Percentiles rank a stretch among this genome's conserved stretches.
Conservation (phyloP, 371 early-diverging fungal species). For the Batkoa obscura region DNA sequence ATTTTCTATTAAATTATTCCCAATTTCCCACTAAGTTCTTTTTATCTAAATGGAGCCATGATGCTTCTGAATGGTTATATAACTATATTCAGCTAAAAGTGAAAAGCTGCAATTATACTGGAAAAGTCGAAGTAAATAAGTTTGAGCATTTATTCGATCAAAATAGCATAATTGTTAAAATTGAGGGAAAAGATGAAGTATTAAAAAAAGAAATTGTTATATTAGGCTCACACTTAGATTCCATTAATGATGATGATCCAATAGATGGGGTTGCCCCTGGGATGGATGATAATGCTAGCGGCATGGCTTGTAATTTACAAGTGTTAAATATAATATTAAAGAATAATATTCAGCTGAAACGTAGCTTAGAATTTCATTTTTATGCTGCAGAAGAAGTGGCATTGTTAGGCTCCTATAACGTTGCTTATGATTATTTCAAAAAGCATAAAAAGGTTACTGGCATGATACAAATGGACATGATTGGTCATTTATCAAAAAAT, state of each 20-base stretch:
- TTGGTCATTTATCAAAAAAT: conserved; percentile 50
- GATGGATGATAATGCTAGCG: conserved; percentile 80
- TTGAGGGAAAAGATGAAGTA: conserved; percentile 32
- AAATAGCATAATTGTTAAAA: conserved; percentile 37
- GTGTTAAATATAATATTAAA: conserved; percentile 52
- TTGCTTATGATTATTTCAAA: conserved; percentile 45
- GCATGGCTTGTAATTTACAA: conserved; percentile 72
- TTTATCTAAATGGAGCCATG: no score
- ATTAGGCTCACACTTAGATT: conserved; percentile 84
- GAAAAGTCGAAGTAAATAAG: conserved; percentile 35
- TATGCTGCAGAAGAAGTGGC: conserved; percentile 80
- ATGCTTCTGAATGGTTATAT: no score
- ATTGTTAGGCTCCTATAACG: conserved; percentile 69
- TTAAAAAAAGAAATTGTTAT: conserved; percentile 42
- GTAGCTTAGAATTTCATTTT: conserved; percentile 94
- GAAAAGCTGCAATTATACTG: background rate
- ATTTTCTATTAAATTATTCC: no score
- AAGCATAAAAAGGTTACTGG: conserved; percentile 36
- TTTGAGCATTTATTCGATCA: conserved; percentile 56
- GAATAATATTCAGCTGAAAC: conserved; percentile 45
- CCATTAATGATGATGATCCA: conserved; percentile 67
- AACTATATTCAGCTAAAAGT: no score
- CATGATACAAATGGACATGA: conserved; percentile 61
- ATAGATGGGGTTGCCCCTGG: conserved; percentile 64
- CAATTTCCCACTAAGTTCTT: no score